Evolutionary conservation across 768 basidiomycete genomes (phyloP).

Genomic region (Rhodotorula babjevae): DNA sequence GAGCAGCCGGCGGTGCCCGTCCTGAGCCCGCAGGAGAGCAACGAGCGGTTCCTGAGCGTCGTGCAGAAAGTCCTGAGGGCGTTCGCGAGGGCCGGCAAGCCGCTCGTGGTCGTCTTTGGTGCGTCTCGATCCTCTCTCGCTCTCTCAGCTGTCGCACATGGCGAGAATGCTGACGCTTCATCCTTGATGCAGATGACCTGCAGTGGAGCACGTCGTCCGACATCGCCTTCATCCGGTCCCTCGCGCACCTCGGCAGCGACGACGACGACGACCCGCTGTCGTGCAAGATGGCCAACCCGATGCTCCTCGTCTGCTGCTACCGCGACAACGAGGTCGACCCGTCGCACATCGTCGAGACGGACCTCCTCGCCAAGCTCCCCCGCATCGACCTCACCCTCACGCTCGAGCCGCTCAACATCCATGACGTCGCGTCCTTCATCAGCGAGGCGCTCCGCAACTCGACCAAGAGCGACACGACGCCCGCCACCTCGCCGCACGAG

Average conservation of each 20-base stretch:
- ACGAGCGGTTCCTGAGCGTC: conserved; percentile 19
- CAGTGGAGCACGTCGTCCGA: conserved; percentile 34
- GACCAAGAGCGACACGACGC: neutral
- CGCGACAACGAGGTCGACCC: conserved; percentile 37
- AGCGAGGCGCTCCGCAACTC: conserved; percentile 15
- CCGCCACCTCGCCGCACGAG: neutral
- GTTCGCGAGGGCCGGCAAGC: conserved; percentile 30
- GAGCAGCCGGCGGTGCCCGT: conserved; percentile 11
- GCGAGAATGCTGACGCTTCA: too few species aligned
- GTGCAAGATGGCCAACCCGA: conserved; percentile 27
- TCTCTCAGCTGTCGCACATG: neutral
- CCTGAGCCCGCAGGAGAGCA: conserved; percentile 23
- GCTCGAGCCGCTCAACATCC: conserved; percentile 22
- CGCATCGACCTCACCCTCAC: conserved; percentile 2
- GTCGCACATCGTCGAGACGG: conserved; percentile 31
- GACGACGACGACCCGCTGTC: conserved; percentile 12
- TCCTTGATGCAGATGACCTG: conserved; percentile 21
- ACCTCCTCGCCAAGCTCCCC: conserved; percentile 10
- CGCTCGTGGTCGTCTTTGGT: conserved; percentile 33
- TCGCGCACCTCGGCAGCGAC: conserved; percentile 5
- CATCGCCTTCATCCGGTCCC: conserved; percentile 30
- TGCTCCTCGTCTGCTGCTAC: conserved; percentile 27
- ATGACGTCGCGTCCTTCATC: conserved; percentile 15
- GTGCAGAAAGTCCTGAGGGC: conserved; percentile 24
- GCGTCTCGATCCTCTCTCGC: too few species aligned